These are phyloP conservation scores for Lentinula aciculospora DNA, from an alignment of 768 basidiomycete genomes.

Conservation along the genomic window DNA sequence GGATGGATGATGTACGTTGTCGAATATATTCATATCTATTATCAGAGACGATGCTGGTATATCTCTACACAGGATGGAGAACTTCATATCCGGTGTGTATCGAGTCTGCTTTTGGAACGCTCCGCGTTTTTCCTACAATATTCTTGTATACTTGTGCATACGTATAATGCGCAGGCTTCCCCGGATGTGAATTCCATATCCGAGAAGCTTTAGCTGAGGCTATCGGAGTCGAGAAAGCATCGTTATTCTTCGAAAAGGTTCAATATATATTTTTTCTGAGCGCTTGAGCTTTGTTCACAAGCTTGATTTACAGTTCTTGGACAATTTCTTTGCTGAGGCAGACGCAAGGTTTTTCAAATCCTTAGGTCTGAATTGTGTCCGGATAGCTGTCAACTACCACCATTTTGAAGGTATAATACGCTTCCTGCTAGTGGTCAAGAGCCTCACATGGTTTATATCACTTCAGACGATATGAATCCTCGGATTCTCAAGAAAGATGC, in stretches of 20 bases:
- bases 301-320: constrained; percentile 37
- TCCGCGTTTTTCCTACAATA: neutral
- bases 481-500: constrained; percentile 47
- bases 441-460: neutral
- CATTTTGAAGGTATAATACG: constrained; percentile 35
- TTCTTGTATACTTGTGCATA: neutral
- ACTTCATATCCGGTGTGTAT: constrained; percentile 37
- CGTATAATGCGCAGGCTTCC: constrained; percentile 31
- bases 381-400: constrained; percentile 47
- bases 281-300: too few species aligned
- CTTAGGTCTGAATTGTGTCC: constrained; percentile 54
- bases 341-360: constrained; percentile 52
- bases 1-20: constrained; percentile 70
- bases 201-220: constrained; percentile 44
- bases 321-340: constrained; percentile 54
- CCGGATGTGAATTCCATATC: constrained; percentile 57
- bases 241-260: constrained; percentile 60
- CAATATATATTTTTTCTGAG: constrained; percentile 2
- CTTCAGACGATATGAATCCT: constrained; percentile 51
- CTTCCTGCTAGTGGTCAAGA: neutral
- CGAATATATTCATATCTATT: too few species aligned
- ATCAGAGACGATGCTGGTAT: too few species aligned
- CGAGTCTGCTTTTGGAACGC: neutral
- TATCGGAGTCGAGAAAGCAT: constrained; percentile 44
- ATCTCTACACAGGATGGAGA: constrained; percentile 51